Evolutionary conservation across 2,329 filamentous ascomycete genomes (phyloP), one percentile per base, ranked within the genome.

Genomic region (Microdochium trichocladiopsis): DNA sequence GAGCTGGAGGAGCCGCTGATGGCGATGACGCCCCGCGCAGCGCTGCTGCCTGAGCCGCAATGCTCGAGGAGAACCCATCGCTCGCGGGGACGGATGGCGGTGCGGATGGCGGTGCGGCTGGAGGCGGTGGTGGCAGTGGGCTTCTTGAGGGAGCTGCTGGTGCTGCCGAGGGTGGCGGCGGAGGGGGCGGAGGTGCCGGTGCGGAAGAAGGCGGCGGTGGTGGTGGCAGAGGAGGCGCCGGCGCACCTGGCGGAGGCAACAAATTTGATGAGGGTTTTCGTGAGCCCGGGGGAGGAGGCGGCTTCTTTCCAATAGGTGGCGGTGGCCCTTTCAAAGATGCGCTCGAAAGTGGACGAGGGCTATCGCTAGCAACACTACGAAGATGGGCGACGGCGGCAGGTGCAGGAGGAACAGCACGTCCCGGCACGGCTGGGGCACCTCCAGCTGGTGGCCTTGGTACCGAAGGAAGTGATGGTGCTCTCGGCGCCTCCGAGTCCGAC

Each of bases 261-360:
- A 61, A 52, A 53, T 59, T 59, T 57, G 67, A 59, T 57, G 57
- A 62, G 28, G 57, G 58, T 54, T 85, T 84, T 57, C 83, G 74
- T 52, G 76, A 80, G 54, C 73, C 76, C 51, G 83, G 84, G 50
- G 80, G 77, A 43, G 83, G 81, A 24, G 84, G 83, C 33, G 81
- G 82, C 63, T 91, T 91, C 75, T 90, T 91, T 54, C 87, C 87
- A 60, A 89, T 78, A 5, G 86, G 87, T 12, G 88, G 88, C 25
- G 90, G 90, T 33, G 90, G 90, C 52, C 85, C 86, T 62, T 81
- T 83, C 52, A 72, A 71, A 4, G 82, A 82, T 55, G 77, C 73
- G 59, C 78, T 73, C 33, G 86, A 86, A 6, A 75, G 68, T 2
- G 87, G 83, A 56, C 87, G 74, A 43, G 73, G 73, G 1, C 63